Base-by-base conservation (phyloP, 2,329 filamentous ascomycete genomes). In the Colletotrichum cordylinicola region DNA sequence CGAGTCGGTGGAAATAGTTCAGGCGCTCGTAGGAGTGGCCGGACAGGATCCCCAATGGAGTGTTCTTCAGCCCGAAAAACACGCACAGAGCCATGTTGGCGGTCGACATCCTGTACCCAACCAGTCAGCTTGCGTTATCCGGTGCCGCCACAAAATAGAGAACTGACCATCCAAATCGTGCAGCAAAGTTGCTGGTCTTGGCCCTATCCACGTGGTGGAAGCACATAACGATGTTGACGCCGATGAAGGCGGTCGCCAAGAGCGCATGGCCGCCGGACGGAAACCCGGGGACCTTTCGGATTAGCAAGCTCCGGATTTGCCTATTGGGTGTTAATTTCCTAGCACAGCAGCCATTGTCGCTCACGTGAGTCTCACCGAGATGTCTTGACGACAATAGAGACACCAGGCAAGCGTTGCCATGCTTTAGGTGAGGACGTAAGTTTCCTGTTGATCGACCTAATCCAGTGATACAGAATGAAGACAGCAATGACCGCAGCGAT, bases 21-120 rank as follows among this genome's bases (percentile, higher is more conserved):
- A 90, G 82, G 31, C 85, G 82, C 65, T 87, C 87, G 73, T 90
- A 87, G 4, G 87, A 86, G 64, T 10, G 3, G 85, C 85, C 15
- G 88, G 75, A 56, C 85, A 13, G 35, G 81, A 5, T 33, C 18
- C 84, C 84, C 7, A 90, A 78, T 0, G 88, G 88, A 0, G 87
- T 89, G 71, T 90, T 89, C 71, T 87, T 88, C 76, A 89, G 79
- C 2, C 85, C 88, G 4, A 89, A 85, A 24, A 87, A 83, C 7
- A 88, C 81, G 12, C 83, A 83, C 39, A 89, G 78, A 2, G 72
- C 72, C 71, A 80, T 81, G 70, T 90, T 90, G 37, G 80, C 83
- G 15, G 86, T 79, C 1, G 85, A 81, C 80, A 90, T 83, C 89
- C 89, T 90, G 33, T 39, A 8, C 0, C 18, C 13, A 9, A 24